Conservation (phyloP, 768 basidiomycete genomes). For the Rhodocollybia butyracea region DNA sequence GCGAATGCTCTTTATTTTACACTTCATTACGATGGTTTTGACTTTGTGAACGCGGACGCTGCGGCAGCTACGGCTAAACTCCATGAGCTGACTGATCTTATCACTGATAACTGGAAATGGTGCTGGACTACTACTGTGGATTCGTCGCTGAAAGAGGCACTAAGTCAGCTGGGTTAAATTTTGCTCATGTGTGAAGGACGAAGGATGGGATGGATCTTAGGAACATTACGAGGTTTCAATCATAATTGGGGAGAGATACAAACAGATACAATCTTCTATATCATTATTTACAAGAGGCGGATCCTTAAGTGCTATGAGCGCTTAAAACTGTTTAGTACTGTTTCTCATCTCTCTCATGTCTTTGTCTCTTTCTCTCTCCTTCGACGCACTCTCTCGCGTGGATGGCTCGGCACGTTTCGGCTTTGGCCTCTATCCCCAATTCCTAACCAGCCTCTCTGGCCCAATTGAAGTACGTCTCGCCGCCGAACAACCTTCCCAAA, state of each 20-base stretch:
- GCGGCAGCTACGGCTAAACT: background rate
- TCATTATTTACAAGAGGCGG: too few relatives aligned
- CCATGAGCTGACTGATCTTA: background rate
- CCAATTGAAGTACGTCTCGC: slow-evolving; percentile 75
- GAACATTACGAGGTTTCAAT: too few relatives aligned
- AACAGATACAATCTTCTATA: too few relatives aligned
- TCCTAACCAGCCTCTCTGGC: slow-evolving; percentile 73
- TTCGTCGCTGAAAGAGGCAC: background rate
- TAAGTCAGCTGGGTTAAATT: background rate
- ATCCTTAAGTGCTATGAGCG: too few relatives aligned
- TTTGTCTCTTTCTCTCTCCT: background rate
- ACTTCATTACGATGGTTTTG: slow-evolving; percentile 3
- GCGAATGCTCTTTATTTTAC: slow-evolving; percentile 4
- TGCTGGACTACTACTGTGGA: slow-evolving; percentile 7
- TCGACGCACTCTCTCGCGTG: slow-evolving; percentile 39
- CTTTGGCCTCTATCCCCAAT: slow-evolving; percentile 41
- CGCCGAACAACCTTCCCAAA: slow-evolving; percentile 66
- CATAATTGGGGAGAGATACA: too few relatives aligned
- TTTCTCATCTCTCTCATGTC: slow-evolving; percentile 2
- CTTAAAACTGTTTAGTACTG: too few relatives aligned
- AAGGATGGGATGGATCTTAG: too few relatives aligned
- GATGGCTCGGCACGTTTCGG: slow-evolving; percentile 76
- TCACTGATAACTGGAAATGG: slow-evolving; percentile 5
- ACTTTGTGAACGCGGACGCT: background rate
- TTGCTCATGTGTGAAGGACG: too few relatives aligned